Evolutionary conservation across 768 basidiomycete genomes (phyloP).

Genomic region (Tricholoma saponaceum): DNA sequence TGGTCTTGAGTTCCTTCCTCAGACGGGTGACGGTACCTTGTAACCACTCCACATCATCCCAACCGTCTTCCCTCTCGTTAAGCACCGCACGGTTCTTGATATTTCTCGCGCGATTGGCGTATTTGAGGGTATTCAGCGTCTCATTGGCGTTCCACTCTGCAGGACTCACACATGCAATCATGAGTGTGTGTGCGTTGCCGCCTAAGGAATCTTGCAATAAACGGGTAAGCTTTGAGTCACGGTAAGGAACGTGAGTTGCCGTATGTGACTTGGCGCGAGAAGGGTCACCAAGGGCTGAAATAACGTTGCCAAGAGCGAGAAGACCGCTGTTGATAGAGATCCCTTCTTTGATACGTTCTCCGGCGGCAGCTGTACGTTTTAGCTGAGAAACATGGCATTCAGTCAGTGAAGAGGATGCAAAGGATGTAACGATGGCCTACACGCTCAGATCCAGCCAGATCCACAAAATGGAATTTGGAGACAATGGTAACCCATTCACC

Average conservation of each 20-base stretch:
- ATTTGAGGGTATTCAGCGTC: constrained; percentile 93
- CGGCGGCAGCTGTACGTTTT: constrained; percentile 93
- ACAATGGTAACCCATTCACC: constrained; percentile 89
- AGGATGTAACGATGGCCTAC: constrained; percentile 39
- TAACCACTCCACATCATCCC: constrained; percentile 98
- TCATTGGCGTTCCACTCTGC: constrained; percentile 95
- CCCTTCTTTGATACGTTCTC: constrained; percentile 98
- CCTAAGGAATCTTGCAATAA: constrained; percentile 95
- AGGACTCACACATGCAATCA: constrained; percentile 97
- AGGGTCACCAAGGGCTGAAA: constrained; percentile 95
- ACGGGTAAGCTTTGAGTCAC: constrained; percentile 96
- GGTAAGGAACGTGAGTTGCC: constrained; percentile 91
- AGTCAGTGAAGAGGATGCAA: constrained; percentile 3
- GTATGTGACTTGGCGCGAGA: constrained; percentile 79
- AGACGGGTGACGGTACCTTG: constrained; percentile 83
- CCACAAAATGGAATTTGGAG: constrained; percentile 98
- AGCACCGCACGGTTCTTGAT: constrained; percentile 94
- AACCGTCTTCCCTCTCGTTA: constrained; percentile 94
- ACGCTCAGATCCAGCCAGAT: constrained; percentile 94
- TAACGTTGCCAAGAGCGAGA: constrained; percentile 95
- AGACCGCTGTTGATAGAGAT: constrained; percentile 98
- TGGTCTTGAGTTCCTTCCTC: constrained; percentile 76
- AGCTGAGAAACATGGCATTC: constrained; percentile 43
- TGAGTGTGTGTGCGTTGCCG: constrained; percentile 95
- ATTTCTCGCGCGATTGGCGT: constrained; percentile 94